Evolutionary conservation across 805 yeast genomes (phyloP).

Genomic region (Candida maris): DNA sequence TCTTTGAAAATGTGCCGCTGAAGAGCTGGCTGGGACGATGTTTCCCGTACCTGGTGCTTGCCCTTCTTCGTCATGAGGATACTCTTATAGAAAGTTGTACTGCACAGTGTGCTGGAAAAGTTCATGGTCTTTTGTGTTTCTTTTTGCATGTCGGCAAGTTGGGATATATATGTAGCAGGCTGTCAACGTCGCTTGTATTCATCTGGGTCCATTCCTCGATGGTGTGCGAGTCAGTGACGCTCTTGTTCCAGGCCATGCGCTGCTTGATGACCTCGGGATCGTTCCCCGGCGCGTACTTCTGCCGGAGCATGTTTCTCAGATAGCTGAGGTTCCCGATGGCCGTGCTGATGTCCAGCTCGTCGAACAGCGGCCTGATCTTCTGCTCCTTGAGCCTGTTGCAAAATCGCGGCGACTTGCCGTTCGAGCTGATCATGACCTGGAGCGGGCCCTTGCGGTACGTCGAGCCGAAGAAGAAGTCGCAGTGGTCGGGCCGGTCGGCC

Average conservation of each 20-base stretch:
- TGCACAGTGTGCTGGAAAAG: conserved; percentile 6
- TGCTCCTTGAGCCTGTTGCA: conserved; percentile 58
- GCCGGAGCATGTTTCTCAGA: conserved; percentile 48
- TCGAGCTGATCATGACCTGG: conserved; percentile 79
- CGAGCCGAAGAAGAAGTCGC: conserved; percentile 86
- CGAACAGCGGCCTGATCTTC: conserved; percentile 43
- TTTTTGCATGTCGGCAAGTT: conserved; percentile 43
- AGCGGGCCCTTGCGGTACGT: conserved; percentile 68
- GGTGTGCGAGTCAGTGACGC: conserved; percentile 56
- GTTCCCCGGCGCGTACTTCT: conserved; percentile 39
- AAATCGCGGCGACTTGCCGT: conserved; percentile 77
- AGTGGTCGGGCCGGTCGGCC: conserved; percentile 79
- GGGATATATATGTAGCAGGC: conserved; percentile 48
- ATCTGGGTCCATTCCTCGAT: conserved; percentile 58
- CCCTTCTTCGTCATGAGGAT: neutral
- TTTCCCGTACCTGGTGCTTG: too few species aligned
- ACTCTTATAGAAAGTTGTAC: conserved; percentile 5
- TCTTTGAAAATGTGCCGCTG: neutral
- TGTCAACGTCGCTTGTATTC: conserved; percentile 33
- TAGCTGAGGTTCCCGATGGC: conserved; percentile 61
- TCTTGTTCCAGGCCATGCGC: conserved; percentile 71
- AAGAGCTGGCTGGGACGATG: too few species aligned
- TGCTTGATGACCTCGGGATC: conserved; percentile 47
- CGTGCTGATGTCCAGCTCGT: conserved; percentile 40
- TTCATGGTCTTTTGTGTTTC: conserved; percentile 23